These are phyloP conservation scores for Brassica balearica DNA, from an alignment of 441 rosid genomes.

Conservation along the genomic window DNA sequence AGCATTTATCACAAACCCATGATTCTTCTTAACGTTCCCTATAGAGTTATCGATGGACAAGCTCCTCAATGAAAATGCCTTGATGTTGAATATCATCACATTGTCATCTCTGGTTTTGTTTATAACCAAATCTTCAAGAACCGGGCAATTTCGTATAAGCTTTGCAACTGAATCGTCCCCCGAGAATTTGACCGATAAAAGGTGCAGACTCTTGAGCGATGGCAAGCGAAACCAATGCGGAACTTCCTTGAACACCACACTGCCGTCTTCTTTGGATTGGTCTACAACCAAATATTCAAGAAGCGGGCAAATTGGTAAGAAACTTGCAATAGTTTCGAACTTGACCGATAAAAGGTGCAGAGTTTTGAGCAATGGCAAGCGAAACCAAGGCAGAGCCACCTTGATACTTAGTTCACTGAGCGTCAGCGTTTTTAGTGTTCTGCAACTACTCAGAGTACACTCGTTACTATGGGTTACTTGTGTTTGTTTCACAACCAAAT, in stretches of 20 bases:
- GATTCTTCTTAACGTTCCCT: background rate
- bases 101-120: conserved; percentile 2
- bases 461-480: background rate
- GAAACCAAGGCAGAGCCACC: background rate
- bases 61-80: background rate
- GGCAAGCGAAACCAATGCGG: background rate
- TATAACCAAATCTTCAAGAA: conserved; percentile 4
- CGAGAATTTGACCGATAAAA: background rate
- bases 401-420: background rate
- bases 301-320: background rate
- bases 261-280: background rate
- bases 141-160: background rate
- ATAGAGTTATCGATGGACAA: background rate
- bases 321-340: conserved; percentile 1
- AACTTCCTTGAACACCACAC: background rate
- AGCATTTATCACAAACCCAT: conserved; percentile 8
- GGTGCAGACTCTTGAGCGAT: conserved; percentile 2
- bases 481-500: conserved; percentile 11
- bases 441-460: background rate
- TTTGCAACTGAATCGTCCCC: background rate
- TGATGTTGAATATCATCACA: conserved; percentile 1
- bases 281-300: background rate
- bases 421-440: background rate
- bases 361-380: conserved; percentile 17
- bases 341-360: conserved; percentile 17